Base-by-base conservation (phyloP, 345 rosid species). In the Eucalyptus brandiana region DNA sequence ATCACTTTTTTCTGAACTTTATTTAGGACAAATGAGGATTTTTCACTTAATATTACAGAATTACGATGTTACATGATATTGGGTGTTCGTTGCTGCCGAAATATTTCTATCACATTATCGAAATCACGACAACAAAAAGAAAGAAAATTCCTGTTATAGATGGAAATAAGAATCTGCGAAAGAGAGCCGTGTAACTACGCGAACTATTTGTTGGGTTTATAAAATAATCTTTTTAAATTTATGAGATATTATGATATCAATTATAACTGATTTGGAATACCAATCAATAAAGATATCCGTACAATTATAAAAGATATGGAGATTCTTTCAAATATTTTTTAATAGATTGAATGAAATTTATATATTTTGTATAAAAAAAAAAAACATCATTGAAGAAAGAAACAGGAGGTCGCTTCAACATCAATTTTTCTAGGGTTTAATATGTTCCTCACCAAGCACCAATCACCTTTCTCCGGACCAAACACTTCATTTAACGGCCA, bases 71-170 rank as follows among this genome's bases (percentile, higher is more conserved):
- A 14, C 83, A 3, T 23, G 23, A 72, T 37, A 72, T 37, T 37
- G 3, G 8, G 16, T 11, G 30, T 4, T 76, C 30, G 24, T 40
- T 1, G 7, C 1, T 0, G 83, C 28, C 1, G 13, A 40, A 40
- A 76, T 37, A 37, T 13, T 37, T 47, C 15, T 1, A 11, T 40
- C 47, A 21, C 26, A 37, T 76, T 19, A 12, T 76, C 2, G 5
- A 19, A 76, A 76, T 76, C 83, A 21, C 24, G 6, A 4, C 23
- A 37, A 19, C 5, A 12, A 76, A 76, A 40, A 10, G 5, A 37
- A 37, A 40, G 16, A 69, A 72, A 76, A 76, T 76, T 37, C 28
- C 45, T 0, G 9, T 76, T 21, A 76, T 10, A 10, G 3, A 37
- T 19, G 45, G 26, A 19, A 12, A 72, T 21, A 21, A 72, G 45